Conservation (phyloP, 1,284 basidiomycete species). For the Golubevia pallescens region DNA sequence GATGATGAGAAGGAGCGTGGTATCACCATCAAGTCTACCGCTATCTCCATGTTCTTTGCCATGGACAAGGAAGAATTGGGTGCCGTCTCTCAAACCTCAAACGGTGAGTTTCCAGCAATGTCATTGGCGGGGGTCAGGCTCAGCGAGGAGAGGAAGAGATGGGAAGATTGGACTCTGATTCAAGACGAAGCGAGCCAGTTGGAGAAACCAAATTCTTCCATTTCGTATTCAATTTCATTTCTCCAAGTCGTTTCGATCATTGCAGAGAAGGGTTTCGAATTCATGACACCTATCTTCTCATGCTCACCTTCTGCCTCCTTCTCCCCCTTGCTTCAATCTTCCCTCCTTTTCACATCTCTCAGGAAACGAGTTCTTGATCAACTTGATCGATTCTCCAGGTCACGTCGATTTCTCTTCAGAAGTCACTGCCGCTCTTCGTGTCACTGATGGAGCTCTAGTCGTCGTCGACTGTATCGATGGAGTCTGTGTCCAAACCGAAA, state of each 20-base stretch:
- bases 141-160: too few species aligned
- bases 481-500: constrained; percentile 65
- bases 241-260: too few species aligned
- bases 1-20: constrained; percentile 99
- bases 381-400: constrained; percentile 62
- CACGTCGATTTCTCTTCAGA: constrained; percentile 65
- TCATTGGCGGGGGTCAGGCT: too few species aligned
- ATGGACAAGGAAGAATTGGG: constrained; percentile 76
- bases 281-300: neutral
- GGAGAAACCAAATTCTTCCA: too few species aligned
- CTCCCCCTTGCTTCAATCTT: too few species aligned
- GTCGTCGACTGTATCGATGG: constrained; percentile 65
- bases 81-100: too few species aligned
- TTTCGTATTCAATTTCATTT: too few species aligned
- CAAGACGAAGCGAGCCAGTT: too few species aligned
- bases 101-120: too few species aligned
- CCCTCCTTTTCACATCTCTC: constrained; percentile 5
- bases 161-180: too few species aligned
- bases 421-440: constrained; percentile 64
- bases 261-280: too few species aligned
- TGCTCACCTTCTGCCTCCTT: neutral
- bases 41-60: constrained; percentile 99
- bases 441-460: constrained; percentile 65
- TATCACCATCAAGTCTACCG: constrained; percentile 99
- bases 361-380: constrained; percentile 63